Percentiles rank a stretch among this genome's conserved stretches.
phyloP scores from a whole-genome alignment of 2,329 filamentous ascomycete genomes.

The Monilinia aucupariae region DNA sequence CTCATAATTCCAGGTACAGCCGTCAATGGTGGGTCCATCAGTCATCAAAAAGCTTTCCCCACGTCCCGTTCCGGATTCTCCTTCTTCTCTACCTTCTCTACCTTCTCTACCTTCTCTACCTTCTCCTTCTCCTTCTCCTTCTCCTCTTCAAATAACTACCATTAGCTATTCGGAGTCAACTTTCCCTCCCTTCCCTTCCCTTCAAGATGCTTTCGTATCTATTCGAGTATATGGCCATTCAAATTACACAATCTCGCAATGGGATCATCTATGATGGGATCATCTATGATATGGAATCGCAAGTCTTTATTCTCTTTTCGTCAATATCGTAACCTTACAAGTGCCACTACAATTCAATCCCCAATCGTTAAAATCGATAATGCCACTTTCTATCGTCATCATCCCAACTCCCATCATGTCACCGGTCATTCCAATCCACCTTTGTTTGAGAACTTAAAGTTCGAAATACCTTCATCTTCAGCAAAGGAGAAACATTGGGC shows the following conservation, averaged over 20 bases:
- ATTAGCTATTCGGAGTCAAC: not conserved
- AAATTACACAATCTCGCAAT: not conserved
- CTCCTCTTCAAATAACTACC: too few species aligned
- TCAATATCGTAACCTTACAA: constrained; percentile 25
- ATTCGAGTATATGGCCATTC: not conserved
- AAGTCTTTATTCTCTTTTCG: constrained; percentile 17
- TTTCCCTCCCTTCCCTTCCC: not conserved
- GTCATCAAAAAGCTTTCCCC: constrained; percentile 9
- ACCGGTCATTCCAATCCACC: constrained; percentile 51
- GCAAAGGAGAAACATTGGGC: constrained; percentile 64
- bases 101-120: too few species aligned
- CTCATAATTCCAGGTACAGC: too few species aligned
- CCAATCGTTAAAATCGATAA: constrained; percentile 68
- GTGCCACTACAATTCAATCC: constrained; percentile 31
- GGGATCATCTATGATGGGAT: constrained; percentile 24
- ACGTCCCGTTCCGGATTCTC: too few species aligned
- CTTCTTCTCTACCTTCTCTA: too few species aligned
- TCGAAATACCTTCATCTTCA: constrained; percentile 59
- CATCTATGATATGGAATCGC: constrained; percentile 13
- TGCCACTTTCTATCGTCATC: constrained; percentile 76
- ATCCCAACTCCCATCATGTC: constrained; percentile 52
- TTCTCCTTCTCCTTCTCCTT: too few species aligned
- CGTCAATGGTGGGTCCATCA: too few species aligned
- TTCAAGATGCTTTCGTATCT: too few species aligned
- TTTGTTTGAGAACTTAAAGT: constrained; percentile 65